phyloP scores from a whole-genome alignment of 2,329 filamentous ascomycete species.

The Didymella exigua region DNA sequence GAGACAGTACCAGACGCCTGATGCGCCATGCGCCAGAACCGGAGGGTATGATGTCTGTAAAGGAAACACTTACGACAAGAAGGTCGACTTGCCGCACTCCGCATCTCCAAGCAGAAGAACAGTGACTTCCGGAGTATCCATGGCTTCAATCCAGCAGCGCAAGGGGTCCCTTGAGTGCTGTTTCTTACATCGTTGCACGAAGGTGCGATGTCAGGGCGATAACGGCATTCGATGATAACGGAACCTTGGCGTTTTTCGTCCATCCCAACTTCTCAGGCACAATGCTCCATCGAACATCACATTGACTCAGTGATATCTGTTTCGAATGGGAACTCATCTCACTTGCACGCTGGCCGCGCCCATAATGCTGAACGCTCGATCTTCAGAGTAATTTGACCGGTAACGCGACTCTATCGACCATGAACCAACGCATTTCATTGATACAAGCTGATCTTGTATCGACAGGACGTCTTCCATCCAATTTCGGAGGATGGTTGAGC shows the following conservation, averaged over 20 bases:
- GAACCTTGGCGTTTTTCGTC: neutral
- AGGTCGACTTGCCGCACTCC: slow-evolving; percentile 67
- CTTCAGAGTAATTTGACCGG: too few species aligned
- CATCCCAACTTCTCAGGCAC: neutral
- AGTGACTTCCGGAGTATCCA: slow-evolving; percentile 48
- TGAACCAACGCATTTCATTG: too few species aligned
- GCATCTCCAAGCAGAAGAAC: slow-evolving; percentile 65
- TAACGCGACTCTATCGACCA: too few species aligned
- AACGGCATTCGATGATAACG: slow-evolving; percentile 5
- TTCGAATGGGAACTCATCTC: too few species aligned
- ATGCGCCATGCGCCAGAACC: neutral
- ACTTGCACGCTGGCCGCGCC: too few species aligned
- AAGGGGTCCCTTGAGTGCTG: slow-evolving; percentile 3
- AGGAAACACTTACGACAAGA: slow-evolving; percentile 61
- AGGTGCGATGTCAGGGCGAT: neutral
- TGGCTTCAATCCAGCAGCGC: slow-evolving; percentile 9
- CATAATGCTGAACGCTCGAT: too few species aligned
- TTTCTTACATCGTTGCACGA: slow-evolving; percentile 21
- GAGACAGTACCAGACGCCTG: neutral
- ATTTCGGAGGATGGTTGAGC: too few species aligned
- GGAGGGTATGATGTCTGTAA: neutral
- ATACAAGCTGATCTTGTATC: too few species aligned
- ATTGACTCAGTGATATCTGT: too few species aligned
- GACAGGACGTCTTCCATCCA: too few species aligned
- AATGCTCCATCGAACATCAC: neutral